A percentile compares a stretch with the other conserved stretches of the same genome.
These are phyloP conservation scores for Aspergillus ochraceus DNA, from an alignment of 2,329 filamentous ascomycete genomes.

Conservation along the genomic window DNA sequence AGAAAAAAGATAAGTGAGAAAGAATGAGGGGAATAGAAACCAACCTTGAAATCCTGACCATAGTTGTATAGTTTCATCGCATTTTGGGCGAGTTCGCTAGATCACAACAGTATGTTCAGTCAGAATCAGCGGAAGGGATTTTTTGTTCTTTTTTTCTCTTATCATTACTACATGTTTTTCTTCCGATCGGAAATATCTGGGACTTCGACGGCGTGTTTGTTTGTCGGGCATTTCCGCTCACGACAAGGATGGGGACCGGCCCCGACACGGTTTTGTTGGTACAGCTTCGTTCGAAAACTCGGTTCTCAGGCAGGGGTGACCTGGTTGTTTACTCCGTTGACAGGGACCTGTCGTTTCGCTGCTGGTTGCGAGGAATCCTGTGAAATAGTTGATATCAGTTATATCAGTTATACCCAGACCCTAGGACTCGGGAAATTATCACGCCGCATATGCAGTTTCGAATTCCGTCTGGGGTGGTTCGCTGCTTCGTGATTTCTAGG, in stretches of 20 bases:
- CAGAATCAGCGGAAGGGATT: slow-evolving; percentile 24
- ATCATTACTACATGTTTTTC: slow-evolving; percentile 17
- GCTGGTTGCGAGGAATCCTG: slow-evolving; percentile 30
- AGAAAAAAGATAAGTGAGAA: slow-evolving; percentile 7
- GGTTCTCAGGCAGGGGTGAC: slow-evolving; percentile 34
- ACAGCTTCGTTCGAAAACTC: not conserved
- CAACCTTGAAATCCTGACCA: slow-evolving; percentile 36
- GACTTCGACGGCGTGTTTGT: not conserved
- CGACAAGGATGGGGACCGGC: slow-evolving; percentile 29
- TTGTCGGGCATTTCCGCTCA: not conserved
- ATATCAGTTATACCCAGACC: slow-evolving; percentile 34
- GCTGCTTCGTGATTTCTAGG: slow-evolving; percentile 23
- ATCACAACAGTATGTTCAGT: slow-evolving; percentile 21
- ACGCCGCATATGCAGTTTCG: slow-evolving; percentile 17
- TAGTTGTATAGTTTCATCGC: slow-evolving; percentile 17
- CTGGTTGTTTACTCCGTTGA: slow-evolving; percentile 28
- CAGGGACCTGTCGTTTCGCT: slow-evolving; percentile 36
- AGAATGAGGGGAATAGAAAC: slow-evolving; percentile 27
- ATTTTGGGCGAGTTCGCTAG: slow-evolving; percentile 15
- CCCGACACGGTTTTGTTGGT: slow-evolving; percentile 24
- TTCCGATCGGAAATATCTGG: slow-evolving; percentile 2
- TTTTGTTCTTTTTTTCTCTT: not conserved
- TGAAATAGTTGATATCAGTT: slow-evolving; percentile 31
- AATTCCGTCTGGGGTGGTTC: slow-evolving; percentile 23
- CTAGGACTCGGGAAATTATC: slow-evolving; percentile 16